Evolutionary conservation across 2,329 filamentous ascomycete genomes (phyloP).

Genomic region (Sporothrix brunneoviolacea): DNA sequence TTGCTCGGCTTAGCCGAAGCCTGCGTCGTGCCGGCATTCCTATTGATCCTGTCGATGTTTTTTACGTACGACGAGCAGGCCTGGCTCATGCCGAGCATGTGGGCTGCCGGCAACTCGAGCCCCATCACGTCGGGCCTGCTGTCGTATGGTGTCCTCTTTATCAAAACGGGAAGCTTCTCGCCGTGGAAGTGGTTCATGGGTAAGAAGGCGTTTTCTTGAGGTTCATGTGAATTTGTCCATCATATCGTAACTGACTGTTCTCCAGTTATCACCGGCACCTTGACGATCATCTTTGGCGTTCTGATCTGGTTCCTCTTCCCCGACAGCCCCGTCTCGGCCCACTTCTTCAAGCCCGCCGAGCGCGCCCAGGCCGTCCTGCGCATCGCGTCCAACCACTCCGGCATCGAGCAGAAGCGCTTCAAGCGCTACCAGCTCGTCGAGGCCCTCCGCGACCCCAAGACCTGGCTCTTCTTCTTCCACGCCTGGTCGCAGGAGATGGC

Average conservation of each 20-base stretch:
- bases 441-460: slow-evolving; percentile 18
- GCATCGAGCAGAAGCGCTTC: slow-evolving; percentile 21
- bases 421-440: slow-evolving; percentile 18
- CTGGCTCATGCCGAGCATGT: slow-evolving; percentile 49
- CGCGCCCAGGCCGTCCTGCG: slow-evolving; percentile 26
- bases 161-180: slow-evolving; percentile 14
- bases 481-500: slow-evolving; percentile 18
- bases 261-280: slow-evolving; percentile 26
- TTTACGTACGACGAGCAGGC: slow-evolving; percentile 31
- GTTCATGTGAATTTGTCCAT: no score
- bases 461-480: slow-evolving; percentile 21
- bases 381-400: slow-evolving; percentile 32
- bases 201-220: no score
- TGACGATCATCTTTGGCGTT: slow-evolving; percentile 25
- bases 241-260: no score
- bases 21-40: slow-evolving; percentile 23
- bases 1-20: slow-evolving; percentile 26
- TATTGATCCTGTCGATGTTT: slow-evolving; percentile 28
- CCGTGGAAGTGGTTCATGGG: slow-evolving; percentile 24
- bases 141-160: slow-evolving; percentile 32
- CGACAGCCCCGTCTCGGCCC: slow-evolving; percentile 31
- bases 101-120: slow-evolving; percentile 52
- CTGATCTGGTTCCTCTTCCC: slow-evolving; percentile 26
- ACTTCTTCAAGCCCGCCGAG: slow-evolving; percentile 26
- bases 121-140: slow-evolving; percentile 34